These are phyloP conservation scores for Knufia petricola DNA, from an alignment of 2,329 filamentous ascomycete species.

Conservation along the genomic window DNA sequence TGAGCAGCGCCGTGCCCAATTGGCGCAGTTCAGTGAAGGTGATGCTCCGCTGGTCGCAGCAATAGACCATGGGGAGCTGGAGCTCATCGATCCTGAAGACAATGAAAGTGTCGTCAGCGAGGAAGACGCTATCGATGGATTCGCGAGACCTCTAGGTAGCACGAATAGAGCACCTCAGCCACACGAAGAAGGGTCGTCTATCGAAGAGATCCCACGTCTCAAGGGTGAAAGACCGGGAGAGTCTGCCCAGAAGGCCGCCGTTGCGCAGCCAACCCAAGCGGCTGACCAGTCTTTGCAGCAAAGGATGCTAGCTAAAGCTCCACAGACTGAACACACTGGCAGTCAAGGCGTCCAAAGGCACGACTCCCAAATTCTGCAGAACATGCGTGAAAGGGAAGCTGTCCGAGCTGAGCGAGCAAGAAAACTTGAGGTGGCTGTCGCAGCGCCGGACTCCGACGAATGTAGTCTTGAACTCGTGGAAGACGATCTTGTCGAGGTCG, in stretches of 20 bases:
- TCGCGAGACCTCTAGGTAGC: not conserved
- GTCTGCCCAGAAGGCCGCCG: constrained; percentile 9
- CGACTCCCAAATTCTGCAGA: constrained; percentile 1
- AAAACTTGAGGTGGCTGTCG: not conserved
- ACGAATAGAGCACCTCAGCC: not conserved
- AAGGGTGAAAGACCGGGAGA: constrained; percentile 7
- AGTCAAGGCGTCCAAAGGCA: not conserved
- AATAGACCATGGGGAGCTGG: too few species aligned
- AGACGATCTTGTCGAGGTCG: constrained; percentile 6
- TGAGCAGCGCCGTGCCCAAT: too few species aligned
- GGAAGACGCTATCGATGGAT: not conserved
- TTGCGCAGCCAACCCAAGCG: constrained; percentile 7
- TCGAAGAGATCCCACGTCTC: not conserved
- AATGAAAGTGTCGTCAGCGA: too few species aligned
- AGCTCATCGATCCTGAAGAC: too few species aligned
- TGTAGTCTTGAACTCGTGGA: not conserved
- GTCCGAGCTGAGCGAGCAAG: constrained; percentile 10
- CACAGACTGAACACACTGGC: not conserved
- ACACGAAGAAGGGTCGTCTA: not conserved
- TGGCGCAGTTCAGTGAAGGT: too few species aligned
- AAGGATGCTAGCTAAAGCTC: not conserved
- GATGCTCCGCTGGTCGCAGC: too few species aligned
- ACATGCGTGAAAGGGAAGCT: constrained; percentile 13
- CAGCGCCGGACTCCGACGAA: not conserved
- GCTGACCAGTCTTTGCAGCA: not conserved